Evolutionary conservation across 345 rosid species (phyloP).

Genomic region (Camelina hispida): DNA sequence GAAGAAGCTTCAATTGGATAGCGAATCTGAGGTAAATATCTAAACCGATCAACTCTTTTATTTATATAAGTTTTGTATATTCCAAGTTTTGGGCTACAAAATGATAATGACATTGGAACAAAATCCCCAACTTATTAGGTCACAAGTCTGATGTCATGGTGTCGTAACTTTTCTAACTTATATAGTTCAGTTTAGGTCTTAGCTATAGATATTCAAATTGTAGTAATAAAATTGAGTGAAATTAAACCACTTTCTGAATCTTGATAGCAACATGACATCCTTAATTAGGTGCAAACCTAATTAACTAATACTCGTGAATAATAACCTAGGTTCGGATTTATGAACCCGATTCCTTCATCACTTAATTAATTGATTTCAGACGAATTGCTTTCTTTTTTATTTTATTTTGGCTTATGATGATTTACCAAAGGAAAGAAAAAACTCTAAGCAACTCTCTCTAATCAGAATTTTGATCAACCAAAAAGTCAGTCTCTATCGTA

Average conservation of each 20-base stretch:
- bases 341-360: background rate
- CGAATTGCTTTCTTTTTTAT: background rate
- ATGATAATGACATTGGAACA: slow-evolving; percentile 42
- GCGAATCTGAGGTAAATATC: slow-evolving; percentile 86
- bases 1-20: slow-evolving; percentile 84
- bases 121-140: slow-evolving; percentile 43
- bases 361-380: background rate
- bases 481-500: background rate
- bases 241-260: slow-evolving; percentile 25
- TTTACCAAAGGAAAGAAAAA: background rate
- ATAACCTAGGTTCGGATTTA: slow-evolving; percentile 18
- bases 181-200: slow-evolving; percentile 19
- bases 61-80: slow-evolving; percentile 2
- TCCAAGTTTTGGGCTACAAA: slow-evolving; percentile 24
- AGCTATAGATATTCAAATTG: slow-evolving; percentile 22
- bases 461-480: slow-evolving; percentile 4
- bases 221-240: slow-evolving; percentile 28
- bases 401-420: background rate
- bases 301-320: slow-evolving; percentile 17
- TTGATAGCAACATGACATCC: slow-evolving; percentile 40
- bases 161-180: slow-evolving; percentile 34
- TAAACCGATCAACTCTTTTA: slow-evolving; percentile 19
- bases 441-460: background rate
- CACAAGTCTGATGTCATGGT: slow-evolving; percentile 42
- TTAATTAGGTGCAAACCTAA: slow-evolving; percentile 31